Base-by-base conservation (phyloP, 2,329 filamentous ascomycete species). In the Calonectria pseudoreteaudii region DNA sequence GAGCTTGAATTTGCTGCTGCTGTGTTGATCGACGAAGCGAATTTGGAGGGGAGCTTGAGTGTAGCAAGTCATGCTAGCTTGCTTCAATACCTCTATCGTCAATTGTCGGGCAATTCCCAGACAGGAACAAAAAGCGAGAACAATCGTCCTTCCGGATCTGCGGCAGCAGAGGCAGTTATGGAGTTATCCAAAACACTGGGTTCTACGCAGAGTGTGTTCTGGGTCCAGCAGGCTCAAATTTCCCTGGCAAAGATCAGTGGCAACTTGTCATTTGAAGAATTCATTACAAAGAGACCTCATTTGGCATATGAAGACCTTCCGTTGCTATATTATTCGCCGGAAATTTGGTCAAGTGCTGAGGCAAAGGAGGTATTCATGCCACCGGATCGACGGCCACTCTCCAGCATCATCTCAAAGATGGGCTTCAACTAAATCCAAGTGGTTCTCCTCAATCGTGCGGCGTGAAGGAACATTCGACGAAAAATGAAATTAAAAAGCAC, bases 291-390 rank as follows among this genome's bases (percentile, higher is more conserved):
- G 1, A 78, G 72, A 1, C 68, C 79, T 20, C 72, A 76, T 28
- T 20, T 83, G 56, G 79, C 78, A 0, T 82, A 77, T 58, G 80
- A 82, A 64, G 77, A 81, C 4, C 36, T 83, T 16, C 80, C 79
- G 23, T 49, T 79, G 36, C 56, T 79, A 41, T 78, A 81, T 58
- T 83, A 83, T 26, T 82, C 82, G 30, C 72, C 79, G 0, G 78
- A 80, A 49, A 6, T 81, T 5, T 81, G 79, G 81, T 66, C 72
- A 47, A 83, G 81, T 28, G 66, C 64, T 9, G 81, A 82, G 65
- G 81, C 78, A 2, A 78, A 52, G 36, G 70, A 70, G 10, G 66
- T 72, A 3, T 80, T 76, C 69, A 64, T 83, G 2, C 73, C 73
- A 26, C 78, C 81, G 7, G 81, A 83, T 74, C 72, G 78, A n/a